Evolutionary conservation across 1,284 basidiomycete species (phyloP).

Genomic region (Coniophora puteana): DNA sequence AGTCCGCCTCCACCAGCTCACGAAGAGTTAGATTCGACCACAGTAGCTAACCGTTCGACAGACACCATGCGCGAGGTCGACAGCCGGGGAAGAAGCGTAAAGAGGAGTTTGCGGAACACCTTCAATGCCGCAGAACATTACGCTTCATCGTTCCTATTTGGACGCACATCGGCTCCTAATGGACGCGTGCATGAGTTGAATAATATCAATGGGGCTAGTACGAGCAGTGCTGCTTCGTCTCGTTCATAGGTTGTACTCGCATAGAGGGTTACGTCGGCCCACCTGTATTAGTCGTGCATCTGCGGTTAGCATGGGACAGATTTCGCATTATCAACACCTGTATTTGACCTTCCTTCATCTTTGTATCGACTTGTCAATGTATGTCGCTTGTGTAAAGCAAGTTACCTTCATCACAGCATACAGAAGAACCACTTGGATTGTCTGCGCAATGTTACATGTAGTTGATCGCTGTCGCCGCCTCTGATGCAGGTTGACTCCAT

Average conservation of each 20-base stretch:
- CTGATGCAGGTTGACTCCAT: too few species aligned
- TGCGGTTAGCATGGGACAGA: too few species aligned
- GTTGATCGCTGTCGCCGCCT: too few species aligned
- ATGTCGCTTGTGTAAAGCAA: too few species aligned
- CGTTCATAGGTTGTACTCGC: constrained; percentile 17
- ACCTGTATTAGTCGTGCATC: too few species aligned
- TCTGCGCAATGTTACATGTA: too few species aligned
- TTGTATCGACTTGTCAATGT: too few species aligned
- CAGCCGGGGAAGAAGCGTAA: constrained; percentile 53
- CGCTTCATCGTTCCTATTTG: constrained; percentile 60
- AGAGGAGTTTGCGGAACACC: constrained; percentile 60
- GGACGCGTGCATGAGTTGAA: constrained; percentile 5
- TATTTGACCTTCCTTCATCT: too few species aligned
- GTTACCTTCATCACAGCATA: too few species aligned
- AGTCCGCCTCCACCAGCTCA: constrained; percentile 24
- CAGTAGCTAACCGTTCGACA: constrained; percentile 30
- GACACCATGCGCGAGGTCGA: constrained; percentile 32
- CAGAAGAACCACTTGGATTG: too few species aligned
- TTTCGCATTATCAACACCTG: too few species aligned
- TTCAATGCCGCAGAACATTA: constrained; percentile 66
- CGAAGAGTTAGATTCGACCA: constrained; percentile 35
- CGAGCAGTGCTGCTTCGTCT: constrained; percentile 18
- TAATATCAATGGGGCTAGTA: constrained; percentile 3
- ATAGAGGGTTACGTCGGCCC: too few species aligned
- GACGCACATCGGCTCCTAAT: constrained; percentile 31